Evolutionary conservation across 2,329 filamentous ascomycete genomes (phyloP), one percentile per base, ranked within the genome.

Genomic region (Sclerotinia trifoliorum): DNA sequence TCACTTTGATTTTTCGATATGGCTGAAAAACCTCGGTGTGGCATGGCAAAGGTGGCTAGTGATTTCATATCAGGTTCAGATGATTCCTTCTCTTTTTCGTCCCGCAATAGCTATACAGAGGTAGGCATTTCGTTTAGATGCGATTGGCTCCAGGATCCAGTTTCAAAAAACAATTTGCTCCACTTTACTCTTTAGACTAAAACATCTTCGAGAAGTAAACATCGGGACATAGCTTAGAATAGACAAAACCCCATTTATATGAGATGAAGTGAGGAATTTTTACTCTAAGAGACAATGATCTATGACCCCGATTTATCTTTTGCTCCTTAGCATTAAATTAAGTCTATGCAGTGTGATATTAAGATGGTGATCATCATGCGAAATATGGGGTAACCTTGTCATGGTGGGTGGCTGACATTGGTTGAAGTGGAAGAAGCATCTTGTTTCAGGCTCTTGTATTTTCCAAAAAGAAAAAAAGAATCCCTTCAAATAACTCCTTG

Each of bases 321-420:
- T 44, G 39, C 44, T 44, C 56, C 56, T 29, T 11, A 29, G 26
- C 17, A 19, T 13, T 46, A 10, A 10, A n/a, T 48, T 11, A 49
- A 10, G 44, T 61, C 42, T 48, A 42, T 48, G 57, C 42, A 17
- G 48, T 32, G 26, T 48, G n/a, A 11, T 26, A 6, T 19, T 21
- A 3, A n/a, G 42, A 44, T 26, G 42, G 19, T 44, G 7, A 21
- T 48, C 26, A 61, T n/a, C 8, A 1, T 48, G 24, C 5, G 44
- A 61, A 61, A 24, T 61, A 32, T 35, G 57, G 57, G 57, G 42
- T 48, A 49, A 32, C 44, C 57, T 61, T 61, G 44, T 48, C 19
- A n/a, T n/a, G 29, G 26, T 49, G 35, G 29, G 44, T 49, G 7
- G 6, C 32, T 35, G 7, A 48, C 26, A 49, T 32, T 48, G 57